Conservation (phyloP, 2,329 filamentous ascomycete genomes). For the Cladosporium sp. region DNA sequence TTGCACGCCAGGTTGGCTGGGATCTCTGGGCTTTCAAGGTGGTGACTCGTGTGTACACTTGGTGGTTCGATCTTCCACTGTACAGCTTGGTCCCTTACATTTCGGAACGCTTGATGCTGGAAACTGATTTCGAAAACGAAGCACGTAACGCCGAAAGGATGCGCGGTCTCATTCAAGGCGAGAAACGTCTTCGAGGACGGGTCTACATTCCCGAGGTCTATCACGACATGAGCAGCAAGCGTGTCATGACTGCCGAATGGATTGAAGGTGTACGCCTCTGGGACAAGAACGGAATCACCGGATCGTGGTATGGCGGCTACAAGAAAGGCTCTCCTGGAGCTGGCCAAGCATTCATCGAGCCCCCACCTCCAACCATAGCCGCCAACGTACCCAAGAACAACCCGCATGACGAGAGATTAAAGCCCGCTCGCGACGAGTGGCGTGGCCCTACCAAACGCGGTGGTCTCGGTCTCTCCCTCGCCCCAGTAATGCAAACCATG, state of each 20-base stretch:
- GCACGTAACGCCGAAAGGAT: constrained; percentile 83
- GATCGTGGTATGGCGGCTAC: constrained; percentile 72
- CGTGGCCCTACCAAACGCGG: constrained; percentile 66
- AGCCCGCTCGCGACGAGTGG: constrained; percentile 78
- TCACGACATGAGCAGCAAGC: constrained; percentile 71
- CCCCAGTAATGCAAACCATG: constrained; percentile 94
- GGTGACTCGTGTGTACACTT: constrained; percentile 75
- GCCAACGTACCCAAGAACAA: constrained; percentile 37
- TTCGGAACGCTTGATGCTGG: constrained; percentile 81
- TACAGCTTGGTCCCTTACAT: constrained; percentile 91
- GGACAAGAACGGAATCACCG: constrained; percentile 79
- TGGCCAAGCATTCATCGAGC: constrained; percentile 58
- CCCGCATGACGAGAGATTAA: constrained; percentile 58
- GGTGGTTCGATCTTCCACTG: constrained; percentile 87
- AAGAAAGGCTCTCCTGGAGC: constrained; percentile 74
- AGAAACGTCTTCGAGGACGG: constrained; percentile 68
- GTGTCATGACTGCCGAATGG: constrained; percentile 94
- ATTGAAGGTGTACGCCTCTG: constrained; percentile 90
- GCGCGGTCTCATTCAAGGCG: constrained; percentile 67
- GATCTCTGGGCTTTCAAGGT: constrained; percentile 95
- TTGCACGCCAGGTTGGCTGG: constrained; percentile 84
- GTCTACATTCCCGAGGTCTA: constrained; percentile 89
- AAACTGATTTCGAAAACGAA: constrained; percentile 93
- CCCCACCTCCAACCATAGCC: constrained; percentile 33
- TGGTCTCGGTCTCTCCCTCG: constrained; percentile 75